phyloP scores from a whole-genome alignment of 441 rosid genomes.

The Dalechampia spathulata region DNA sequence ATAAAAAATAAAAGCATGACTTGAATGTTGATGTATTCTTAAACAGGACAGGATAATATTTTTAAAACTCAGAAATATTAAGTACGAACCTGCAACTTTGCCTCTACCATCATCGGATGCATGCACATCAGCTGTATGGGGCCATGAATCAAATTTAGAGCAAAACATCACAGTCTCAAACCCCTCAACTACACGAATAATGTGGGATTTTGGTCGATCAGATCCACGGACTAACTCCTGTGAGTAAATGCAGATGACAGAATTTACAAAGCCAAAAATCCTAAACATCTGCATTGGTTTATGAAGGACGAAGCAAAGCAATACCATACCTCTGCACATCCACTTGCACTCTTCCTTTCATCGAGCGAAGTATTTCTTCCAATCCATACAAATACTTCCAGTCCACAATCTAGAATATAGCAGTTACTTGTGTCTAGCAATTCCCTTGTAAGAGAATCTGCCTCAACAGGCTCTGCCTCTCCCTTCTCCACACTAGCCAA shows the following conservation, averaged over 20 bases:
- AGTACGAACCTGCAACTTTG: constrained; percentile 83
- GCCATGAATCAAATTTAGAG: constrained; percentile 89
- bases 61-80: constrained; percentile 6
- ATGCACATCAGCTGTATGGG: constrained; percentile 41
- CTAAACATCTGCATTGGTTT: constrained; percentile 5
- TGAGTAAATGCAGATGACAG: constrained; percentile 10
- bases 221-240: constrained; percentile 55
- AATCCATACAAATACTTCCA: constrained; percentile 90
- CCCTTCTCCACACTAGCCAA: constrained; percentile 76
- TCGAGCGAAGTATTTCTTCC: constrained; percentile 75
- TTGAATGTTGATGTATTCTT: too few relatives aligned
- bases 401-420: constrained; percentile 71
- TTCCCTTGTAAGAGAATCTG: constrained; percentile 65
- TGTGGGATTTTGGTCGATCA: constrained; percentile 50
- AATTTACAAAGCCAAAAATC: constrained; percentile 16
- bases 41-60: constrained; percentile 1
- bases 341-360: constrained; percentile 79
- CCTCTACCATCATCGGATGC: constrained; percentile 92
- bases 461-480: constrained; percentile 55
- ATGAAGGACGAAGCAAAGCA: constrained; percentile 9
- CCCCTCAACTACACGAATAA: constrained; percentile 87
- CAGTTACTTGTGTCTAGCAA: constrained; percentile 72
- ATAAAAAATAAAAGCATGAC: too few relatives aligned
- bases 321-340: constrained; percentile 84
- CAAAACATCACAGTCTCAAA: constrained; percentile 85